Evolutionary conservation across 73 alveolate genomes (phyloP).

Genomic region (Paramecium octaurelia): DNA sequence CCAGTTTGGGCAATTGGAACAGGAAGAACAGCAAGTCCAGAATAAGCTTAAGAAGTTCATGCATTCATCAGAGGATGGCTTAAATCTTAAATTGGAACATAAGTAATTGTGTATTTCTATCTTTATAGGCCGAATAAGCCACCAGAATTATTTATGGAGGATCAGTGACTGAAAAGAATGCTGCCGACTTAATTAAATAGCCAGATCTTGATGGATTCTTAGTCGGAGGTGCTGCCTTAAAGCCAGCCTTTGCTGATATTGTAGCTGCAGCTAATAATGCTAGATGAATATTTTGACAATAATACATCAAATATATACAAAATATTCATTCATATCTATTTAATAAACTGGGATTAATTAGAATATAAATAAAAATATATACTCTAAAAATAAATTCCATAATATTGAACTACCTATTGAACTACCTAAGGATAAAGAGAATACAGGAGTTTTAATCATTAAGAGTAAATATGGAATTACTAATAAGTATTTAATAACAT

Average conservation of each 20-base stretch:
- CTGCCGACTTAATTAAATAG: slow-evolving; percentile 87
- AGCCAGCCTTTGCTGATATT: slow-evolving; percentile 77
- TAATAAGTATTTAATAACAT: no score
- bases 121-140: slow-evolving; percentile 65
- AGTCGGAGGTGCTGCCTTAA: slow-evolving; percentile 96
- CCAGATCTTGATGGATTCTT: slow-evolving; percentile 96
- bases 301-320: background rate
- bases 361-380: background rate
- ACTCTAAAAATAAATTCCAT: background rate
- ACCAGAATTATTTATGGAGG: slow-evolving; percentile 98
- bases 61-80: slow-evolving; percentile 86
- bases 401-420: background rate
- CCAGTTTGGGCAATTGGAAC: slow-evolving; percentile 99
- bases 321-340: background rate
- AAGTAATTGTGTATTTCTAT: background rate
- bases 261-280: slow-evolving; percentile 59
- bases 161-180: slow-evolving; percentile 95
- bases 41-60: slow-evolving; percentile 96
- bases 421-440: no score
- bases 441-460: no score
- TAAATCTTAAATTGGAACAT: slow-evolving; percentile 68
- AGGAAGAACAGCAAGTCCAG: slow-evolving; percentile 97
- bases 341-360: background rate
- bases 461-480: background rate
- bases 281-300: background rate